phyloP scores from a whole-genome alignment of 805 yeast genomes.

The Candida maris region DNA sequence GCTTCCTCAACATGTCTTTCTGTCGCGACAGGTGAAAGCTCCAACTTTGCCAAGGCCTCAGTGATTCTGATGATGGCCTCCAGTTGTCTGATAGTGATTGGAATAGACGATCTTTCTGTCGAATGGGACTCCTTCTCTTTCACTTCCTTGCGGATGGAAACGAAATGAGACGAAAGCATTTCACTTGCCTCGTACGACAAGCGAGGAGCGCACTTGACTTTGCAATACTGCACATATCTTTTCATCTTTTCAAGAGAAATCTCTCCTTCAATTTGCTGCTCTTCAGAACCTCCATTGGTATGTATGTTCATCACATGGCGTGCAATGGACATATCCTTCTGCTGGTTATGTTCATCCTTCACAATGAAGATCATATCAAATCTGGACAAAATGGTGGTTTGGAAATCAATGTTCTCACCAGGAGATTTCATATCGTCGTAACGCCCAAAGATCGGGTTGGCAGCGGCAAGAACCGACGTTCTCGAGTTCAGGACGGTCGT shows the following conservation, averaged over 20 bases:
- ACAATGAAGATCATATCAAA: slow-evolving; percentile 98
- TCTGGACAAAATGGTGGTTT: slow-evolving; percentile 92
- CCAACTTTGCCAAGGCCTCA: slow-evolving; percentile 87
- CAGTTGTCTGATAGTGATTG: slow-evolving; percentile 94
- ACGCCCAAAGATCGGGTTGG: slow-evolving; percentile 95
- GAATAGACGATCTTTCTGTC: slow-evolving; percentile 89
- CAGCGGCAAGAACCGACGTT: slow-evolving; percentile 96
- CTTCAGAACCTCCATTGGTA: slow-evolving; percentile 59
- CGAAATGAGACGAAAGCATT: slow-evolving; percentile 86
- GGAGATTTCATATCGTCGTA: slow-evolving; percentile 95
- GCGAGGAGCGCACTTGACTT: slow-evolving; percentile 89
- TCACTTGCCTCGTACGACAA: slow-evolving; percentile 86
- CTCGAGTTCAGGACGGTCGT: slow-evolving; percentile 95
- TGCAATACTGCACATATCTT: slow-evolving; percentile 86
- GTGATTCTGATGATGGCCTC: slow-evolving; percentile 97
- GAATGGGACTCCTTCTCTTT: slow-evolving; percentile 76
- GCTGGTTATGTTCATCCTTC: slow-evolving; percentile 88
- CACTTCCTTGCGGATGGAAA: slow-evolving; percentile 79
- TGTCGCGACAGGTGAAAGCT: slow-evolving; percentile 76
- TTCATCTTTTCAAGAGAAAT: slow-evolving; percentile 89
- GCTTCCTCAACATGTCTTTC: slow-evolving; percentile 95
- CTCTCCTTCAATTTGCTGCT: slow-evolving; percentile 65
- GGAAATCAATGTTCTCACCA: slow-evolving; percentile 97
- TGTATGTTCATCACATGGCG: slow-evolving; percentile 93
- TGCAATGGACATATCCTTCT: slow-evolving; percentile 84